Evolutionary conservation across 257 asterid species (phyloP).

Genomic region (Solanum tacnaense): DNA sequence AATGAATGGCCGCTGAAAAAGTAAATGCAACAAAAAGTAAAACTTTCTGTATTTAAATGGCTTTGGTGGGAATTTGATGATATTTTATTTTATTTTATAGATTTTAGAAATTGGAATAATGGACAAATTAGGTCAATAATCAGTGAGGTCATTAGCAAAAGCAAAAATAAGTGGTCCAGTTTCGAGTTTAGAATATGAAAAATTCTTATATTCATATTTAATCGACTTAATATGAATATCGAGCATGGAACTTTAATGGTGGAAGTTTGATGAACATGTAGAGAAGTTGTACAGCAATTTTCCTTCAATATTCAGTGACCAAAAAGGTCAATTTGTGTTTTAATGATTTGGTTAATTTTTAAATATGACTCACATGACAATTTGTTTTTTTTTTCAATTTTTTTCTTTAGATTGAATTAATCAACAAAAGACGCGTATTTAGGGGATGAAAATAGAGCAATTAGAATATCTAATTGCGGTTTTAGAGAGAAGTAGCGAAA

Average conservation of each 20-base stretch:
- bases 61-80: not conserved
- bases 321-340: not conserved
- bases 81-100: not conserved
- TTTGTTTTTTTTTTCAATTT: too few species aligned
- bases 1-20: not conserved
- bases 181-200: not conserved
- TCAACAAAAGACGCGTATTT: not conserved
- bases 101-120: not conserved
- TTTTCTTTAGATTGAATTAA: not conserved
- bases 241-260: not conserved
- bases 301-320: not conserved
- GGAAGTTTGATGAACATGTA: not conserved
- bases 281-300: not conserved
- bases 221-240: not conserved
- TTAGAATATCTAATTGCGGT: not conserved
- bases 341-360: not conserved
- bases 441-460: not conserved
- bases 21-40: not conserved
- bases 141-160: not conserved
- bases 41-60: not conserved
- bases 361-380: not conserved
- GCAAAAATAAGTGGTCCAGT: not conserved
- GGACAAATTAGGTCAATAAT: conserved; percentile 1
- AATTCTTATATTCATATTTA: not conserved
- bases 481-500: not conserved